Evolutionary conservation across 306 rosid genomes (phyloP).

Genomic region (Fragaria vesca): DNA sequence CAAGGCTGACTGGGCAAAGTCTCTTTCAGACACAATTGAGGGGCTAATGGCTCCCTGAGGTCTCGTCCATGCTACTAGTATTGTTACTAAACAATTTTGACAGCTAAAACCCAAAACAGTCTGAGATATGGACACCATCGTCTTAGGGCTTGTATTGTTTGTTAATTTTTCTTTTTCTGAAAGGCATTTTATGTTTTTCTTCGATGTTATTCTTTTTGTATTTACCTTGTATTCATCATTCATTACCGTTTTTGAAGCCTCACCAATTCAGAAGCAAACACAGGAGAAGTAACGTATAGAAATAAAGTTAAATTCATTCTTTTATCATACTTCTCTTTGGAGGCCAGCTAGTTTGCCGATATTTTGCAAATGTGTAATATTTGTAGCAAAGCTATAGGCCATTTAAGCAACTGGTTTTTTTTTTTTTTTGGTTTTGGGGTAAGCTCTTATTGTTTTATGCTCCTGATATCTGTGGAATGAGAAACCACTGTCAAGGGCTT

Average conservation of each 20-base stretch:
- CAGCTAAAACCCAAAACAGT: constrained; percentile 28
- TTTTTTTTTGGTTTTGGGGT: background rate
- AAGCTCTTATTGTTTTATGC: background rate
- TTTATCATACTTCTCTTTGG: background rate
- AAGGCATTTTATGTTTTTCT: constrained; percentile 1
- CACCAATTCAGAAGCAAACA: constrained; percentile 29
- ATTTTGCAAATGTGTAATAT: background rate
- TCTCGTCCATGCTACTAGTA: constrained; percentile 28
- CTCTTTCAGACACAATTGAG: constrained; percentile 91
- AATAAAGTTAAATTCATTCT: constrained; percentile 20
- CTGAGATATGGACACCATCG: constrained; percentile 17
- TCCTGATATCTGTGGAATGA: no score
- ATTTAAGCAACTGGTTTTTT: background rate
- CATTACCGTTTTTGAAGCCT: constrained; percentile 14
- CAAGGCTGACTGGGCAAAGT: constrained; percentile 94
- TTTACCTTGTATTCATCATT: constrained; percentile 15
- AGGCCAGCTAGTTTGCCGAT: background rate
- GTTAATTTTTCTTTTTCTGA: background rate
- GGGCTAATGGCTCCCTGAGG: constrained; percentile 93
- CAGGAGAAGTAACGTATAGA: background rate
- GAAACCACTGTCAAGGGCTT: no score
- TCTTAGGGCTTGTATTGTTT: constrained; percentile 12
- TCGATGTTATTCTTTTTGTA: constrained; percentile 25
- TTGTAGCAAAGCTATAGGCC: background rate
- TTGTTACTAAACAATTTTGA: constrained; percentile 57